Evolutionary conservation across 2,329 filamentous ascomycete species (phyloP).

Genomic region (Akanthomyces uredinophilus): DNA sequence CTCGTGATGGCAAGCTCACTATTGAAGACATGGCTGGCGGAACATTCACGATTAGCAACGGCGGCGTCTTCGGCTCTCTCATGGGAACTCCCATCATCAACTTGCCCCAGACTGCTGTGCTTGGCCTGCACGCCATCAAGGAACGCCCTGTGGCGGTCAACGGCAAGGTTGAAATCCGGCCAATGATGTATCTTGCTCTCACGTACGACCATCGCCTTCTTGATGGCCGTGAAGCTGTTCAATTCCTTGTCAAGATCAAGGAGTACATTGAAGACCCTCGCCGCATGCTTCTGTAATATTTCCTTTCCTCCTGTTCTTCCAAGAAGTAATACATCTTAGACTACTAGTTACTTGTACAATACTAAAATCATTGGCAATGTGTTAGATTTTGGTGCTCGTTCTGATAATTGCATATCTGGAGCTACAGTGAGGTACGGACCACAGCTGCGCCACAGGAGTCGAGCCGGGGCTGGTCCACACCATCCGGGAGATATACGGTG

Average conservation of each 20-base stretch:
- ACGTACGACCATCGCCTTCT: constrained; percentile 97
- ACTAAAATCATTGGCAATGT: neutral
- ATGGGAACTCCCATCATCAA: constrained; percentile 99
- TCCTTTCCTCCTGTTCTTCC: neutral
- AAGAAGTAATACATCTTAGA: constrained; percentile 12
- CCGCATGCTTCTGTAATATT: constrained; percentile 69
- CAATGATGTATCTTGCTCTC: constrained; percentile 99
- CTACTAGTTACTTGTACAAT: constrained; percentile 10
- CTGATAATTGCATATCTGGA: neutral
- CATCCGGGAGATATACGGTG: too few relatives aligned
- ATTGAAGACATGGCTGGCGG: constrained; percentile 99
- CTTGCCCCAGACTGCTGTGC: constrained; percentile 83
- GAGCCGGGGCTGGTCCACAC: too few relatives aligned
- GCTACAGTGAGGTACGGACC: neutral
- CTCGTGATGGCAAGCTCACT: constrained; percentile 90
- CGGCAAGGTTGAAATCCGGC: constrained; percentile 89
- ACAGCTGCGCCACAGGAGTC: neutral
- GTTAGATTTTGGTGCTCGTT: neutral
- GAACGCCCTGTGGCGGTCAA: constrained; percentile 85
- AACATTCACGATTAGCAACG: constrained; percentile 96
- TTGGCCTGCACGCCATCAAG: constrained; percentile 95
- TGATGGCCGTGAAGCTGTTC: constrained; percentile 91
- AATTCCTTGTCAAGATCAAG: constrained; percentile 95
- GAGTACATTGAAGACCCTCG: constrained; percentile 94
- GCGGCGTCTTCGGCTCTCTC: constrained; percentile 92